Evolutionary conservation across 768 basidiomycete genomes (phyloP).

Genomic region (Chalciporus pseudorubinellus): DNA sequence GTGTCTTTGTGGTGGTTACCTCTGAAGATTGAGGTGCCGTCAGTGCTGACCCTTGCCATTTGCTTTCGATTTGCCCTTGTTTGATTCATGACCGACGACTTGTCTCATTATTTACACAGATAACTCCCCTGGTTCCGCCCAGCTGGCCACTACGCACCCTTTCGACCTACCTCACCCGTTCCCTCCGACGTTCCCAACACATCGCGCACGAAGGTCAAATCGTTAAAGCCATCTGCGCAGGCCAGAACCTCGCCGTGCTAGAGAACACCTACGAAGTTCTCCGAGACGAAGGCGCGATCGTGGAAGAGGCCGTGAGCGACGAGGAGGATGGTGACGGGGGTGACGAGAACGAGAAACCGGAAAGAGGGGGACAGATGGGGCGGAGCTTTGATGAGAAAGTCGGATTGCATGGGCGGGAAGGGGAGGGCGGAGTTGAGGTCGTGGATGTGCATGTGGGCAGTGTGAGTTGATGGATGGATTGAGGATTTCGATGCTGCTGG

Average conservation of each 20-base stretch:
- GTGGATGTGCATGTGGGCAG: conserved; percentile 18
- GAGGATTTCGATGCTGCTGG: background rate
- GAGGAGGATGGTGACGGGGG: conserved; percentile 33
- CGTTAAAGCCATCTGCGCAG: conserved; percentile 72
- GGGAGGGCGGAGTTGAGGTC: conserved; percentile 8
- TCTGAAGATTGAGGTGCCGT: background rate
- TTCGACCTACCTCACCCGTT: conserved; percentile 75
- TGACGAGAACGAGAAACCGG: conserved; percentile 21
- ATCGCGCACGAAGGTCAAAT: conserved; percentile 67
- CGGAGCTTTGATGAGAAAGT: conserved; percentile 46
- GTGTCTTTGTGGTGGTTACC: background rate
- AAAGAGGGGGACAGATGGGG: conserved; percentile 14
- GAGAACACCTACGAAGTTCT: conserved; percentile 57
- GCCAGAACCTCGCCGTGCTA: conserved; percentile 75
- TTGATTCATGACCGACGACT: background rate
- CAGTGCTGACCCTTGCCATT: background rate
- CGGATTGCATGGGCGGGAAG: conserved; percentile 19
- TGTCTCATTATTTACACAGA: conserved; percentile 35
- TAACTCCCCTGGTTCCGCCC: conserved; percentile 64
- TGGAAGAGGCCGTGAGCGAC: conserved; percentile 59
- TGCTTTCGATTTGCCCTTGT: background rate
- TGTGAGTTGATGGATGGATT: background rate
- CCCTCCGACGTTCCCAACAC: conserved; percentile 75
- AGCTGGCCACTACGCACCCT: conserved; percentile 74
- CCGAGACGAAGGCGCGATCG: conserved; percentile 60